Percentiles rank a stretch among this genome's conserved stretches.
Evolutionary conservation across 345 rosid genomes (phyloP).

Genomic region (Rhodamnia argentea): DNA sequence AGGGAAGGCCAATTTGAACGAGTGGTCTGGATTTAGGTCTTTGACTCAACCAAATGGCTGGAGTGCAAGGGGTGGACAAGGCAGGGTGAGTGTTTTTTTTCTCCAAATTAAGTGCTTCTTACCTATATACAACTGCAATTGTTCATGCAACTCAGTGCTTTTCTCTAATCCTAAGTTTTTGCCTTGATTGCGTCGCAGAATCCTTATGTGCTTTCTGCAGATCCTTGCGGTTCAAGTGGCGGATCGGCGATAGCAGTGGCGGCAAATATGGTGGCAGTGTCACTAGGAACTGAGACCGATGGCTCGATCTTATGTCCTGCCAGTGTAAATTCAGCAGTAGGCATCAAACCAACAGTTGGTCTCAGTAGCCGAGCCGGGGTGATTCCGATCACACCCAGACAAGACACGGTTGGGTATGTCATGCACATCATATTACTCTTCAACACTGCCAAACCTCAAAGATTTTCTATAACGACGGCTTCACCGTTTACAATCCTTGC

Average conservation of each 20-base stretch:
- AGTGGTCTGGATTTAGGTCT: conserved; percentile 35
- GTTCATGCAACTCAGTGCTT: background rate
- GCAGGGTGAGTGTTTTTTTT: conserved; percentile 13
- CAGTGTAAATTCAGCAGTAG: conserved; percentile 45
- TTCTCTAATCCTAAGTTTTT: background rate
- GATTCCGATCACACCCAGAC: conserved; percentile 50
- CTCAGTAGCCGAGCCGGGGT: conserved; percentile 77
- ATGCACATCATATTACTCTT: background rate
- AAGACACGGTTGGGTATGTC: conserved; percentile 52
- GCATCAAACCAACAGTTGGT: conserved; percentile 66
- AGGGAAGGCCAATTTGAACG: conserved; percentile 50
- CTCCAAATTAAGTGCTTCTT: background rate
- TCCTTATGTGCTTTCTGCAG: conserved; percentile 9
- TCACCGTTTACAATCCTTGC: background rate
- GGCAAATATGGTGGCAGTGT: conserved; percentile 22
- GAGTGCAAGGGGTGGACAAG: conserved; percentile 40
- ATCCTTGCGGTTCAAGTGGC: conserved; percentile 9
- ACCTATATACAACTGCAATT: background rate
- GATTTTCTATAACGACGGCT: background rate
- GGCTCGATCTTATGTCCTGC: conserved; percentile 65
- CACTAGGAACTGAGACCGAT: conserved; percentile 62
- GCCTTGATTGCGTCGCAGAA: background rate
- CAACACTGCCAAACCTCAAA: background rate
- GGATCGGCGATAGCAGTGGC: conserved; percentile 5
- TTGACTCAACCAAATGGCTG: conserved; percentile 19